Evolutionary conservation across 208 protist species (phyloP).

Genomic region (Acanthamoeba royreba): DNA sequence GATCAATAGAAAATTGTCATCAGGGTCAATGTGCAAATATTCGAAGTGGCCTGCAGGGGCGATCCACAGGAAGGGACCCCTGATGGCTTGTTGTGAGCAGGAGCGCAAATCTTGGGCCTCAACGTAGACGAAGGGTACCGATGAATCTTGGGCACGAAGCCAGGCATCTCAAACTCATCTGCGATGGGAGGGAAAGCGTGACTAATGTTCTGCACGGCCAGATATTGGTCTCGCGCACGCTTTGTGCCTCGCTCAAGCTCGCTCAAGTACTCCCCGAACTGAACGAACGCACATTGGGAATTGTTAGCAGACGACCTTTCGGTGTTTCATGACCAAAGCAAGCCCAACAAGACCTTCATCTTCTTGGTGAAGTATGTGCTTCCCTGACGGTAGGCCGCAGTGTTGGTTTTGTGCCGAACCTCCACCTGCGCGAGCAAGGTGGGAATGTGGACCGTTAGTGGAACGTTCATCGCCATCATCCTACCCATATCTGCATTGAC

Average conservation of each 20-base stretch:
- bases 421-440: too few species aligned
- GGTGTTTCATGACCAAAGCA: neutral
- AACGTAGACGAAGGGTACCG: neutral
- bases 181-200: neutral
- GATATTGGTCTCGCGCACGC: neutral
- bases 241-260: neutral
- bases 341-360: neutral
- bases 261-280: constrained; percentile 3
- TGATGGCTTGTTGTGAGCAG: neutral
- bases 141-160: constrained; percentile 2
- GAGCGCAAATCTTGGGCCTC: neutral
- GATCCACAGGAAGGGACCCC: constrained; percentile 24
- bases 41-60: neutral
- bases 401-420: constrained; percentile 18
- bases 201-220: constrained; percentile 42
- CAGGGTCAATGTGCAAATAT: constrained; percentile 24
- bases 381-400: neutral
- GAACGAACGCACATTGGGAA: neutral
- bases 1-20: constrained; percentile 32
- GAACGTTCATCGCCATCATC: too few species aligned
- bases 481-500: too few species aligned
- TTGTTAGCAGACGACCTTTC: neutral
- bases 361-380: neutral
- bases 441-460: neutral
- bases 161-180: neutral